These are phyloP conservation scores for Alternaria arborescens DNA, from an alignment of 2,329 filamentous ascomycete genomes.

Conservation along the genomic window DNA sequence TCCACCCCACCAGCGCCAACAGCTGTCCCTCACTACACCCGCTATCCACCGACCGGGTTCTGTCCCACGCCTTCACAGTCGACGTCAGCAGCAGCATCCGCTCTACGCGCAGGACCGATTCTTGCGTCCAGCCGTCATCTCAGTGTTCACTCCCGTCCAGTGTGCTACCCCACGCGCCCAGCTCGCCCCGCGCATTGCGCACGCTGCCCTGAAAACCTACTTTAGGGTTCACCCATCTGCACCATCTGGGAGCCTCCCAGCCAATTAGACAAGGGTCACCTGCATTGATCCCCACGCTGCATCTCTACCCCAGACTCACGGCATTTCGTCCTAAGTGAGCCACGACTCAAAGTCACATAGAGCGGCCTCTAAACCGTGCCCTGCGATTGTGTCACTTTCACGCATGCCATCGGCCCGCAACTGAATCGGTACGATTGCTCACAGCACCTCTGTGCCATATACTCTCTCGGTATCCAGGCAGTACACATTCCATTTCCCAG, in stretches of 20 bases:
- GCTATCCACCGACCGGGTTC: constrained; percentile 7
- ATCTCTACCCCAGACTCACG: constrained; percentile 41
- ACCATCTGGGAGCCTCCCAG: constrained; percentile 24
- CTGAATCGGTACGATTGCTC: constrained; percentile 20
- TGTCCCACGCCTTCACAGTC: constrained; percentile 12
- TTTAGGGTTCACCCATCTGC: constrained; percentile 34
- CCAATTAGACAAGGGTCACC: constrained; percentile 39
- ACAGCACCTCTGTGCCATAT: constrained; percentile 18
- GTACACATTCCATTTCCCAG: constrained; percentile 2
- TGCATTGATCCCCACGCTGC: constrained; percentile 40
- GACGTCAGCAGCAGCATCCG: constrained; percentile 29
- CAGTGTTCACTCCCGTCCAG: constrained; percentile 20
- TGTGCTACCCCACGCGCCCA: constrained; percentile 38
- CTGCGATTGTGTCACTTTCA: constrained; percentile 29
- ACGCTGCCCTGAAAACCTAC: constrained; percentile 33
- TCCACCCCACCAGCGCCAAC: constrained; percentile 8
- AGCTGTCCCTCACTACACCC: constrained; percentile 8
- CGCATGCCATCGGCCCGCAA: constrained; percentile 24
- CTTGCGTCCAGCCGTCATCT: constrained; percentile 28
- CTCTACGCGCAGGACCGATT: constrained; percentile 37
- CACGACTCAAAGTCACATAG: constrained; percentile 24
- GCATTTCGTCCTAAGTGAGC: constrained; percentile 19
- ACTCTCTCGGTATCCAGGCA: constrained; percentile 10
- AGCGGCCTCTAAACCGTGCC: constrained; percentile 24
- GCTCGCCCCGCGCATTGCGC: constrained; percentile 33